Base-by-base conservation (phyloP, 306 rosid genomes). In the Clitoria ternatea region DNA sequence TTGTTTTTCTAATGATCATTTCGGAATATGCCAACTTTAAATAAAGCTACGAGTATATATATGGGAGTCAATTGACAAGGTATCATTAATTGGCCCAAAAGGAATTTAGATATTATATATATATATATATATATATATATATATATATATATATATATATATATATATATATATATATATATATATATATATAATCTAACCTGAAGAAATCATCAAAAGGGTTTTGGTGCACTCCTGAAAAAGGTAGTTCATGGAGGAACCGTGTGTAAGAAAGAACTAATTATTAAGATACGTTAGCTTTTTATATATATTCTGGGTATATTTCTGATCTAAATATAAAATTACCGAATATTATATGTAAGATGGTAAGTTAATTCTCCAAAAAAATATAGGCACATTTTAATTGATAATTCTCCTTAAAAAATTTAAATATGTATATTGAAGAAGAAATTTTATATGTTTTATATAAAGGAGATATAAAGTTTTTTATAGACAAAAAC, bases 321-420 rank as follows among this genome's bases (percentile, higher is more conserved):
- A 35, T 69, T 56, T 66, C 70, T 30, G 1, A n/a, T 73, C 45
- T 52, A 19, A 43, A 3, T 61, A 62, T 12, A 9, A n/a, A 6
- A 69, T 43, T 23, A 52, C 40, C 20, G 37, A 26, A 37, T 64
- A 60, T 13, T 26, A 22, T n/a, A 35, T 1, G 17, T 27, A 60
- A 14, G 48, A 9, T 30, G 39, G 69, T 75, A 55, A 74, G 32
- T 10, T 66, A 29, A 69, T 75, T 59, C 83, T 71, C 80, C 84
- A 23, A 70, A 74, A 49, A 61, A 47, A 53, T 72, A 61, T 35
- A 64, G 64, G 50, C 42, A 36, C 36, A 44, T 59, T 74, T 69
- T 55, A n/a, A n/a, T n/a, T n/a, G n/a, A n/a, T n/a, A n/a, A n/a
- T n/a, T n/a, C n/a, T n/a, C n/a, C n/a, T n/a, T n/a, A n/a, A n/a